A percentile compares a stretch with the other conserved stretches of the same genome.
phyloP scores from a whole-genome alignment of 768 basidiomycete species.

The Lyophyllum atratum region DNA sequence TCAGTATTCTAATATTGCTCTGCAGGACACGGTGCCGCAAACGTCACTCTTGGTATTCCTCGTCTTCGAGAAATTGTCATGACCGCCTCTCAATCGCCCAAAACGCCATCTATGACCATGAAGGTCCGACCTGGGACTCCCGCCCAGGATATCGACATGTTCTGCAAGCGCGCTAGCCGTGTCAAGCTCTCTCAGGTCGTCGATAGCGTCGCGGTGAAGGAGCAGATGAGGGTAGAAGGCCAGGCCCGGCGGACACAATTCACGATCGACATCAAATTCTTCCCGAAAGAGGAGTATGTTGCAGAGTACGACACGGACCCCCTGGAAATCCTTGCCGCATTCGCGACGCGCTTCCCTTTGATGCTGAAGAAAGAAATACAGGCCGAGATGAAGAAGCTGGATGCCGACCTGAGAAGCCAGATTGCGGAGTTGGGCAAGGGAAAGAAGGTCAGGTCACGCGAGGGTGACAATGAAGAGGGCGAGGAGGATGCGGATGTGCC shows the following conservation, averaged over 20 bases:
- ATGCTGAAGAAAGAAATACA: conserved; percentile 85
- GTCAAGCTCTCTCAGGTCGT: conserved; percentile 88
- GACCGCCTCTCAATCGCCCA: conserved; percentile 95
- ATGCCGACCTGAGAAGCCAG: conserved; percentile 76
- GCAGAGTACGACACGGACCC: conserved; percentile 80
- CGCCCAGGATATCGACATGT: conserved; percentile 60
- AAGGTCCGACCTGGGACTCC: conserved; percentile 56
- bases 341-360: conserved; percentile 76
- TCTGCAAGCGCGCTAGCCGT: conserved; percentile 88
- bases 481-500: conserved; percentile 41
- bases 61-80: conserved; percentile 98
- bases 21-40: conserved; percentile 95
- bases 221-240: conserved; percentile 67
- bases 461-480: conserved; percentile 54
- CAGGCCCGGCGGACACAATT: conserved; percentile 77
- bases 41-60: conserved; percentile 98
- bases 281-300: conserved; percentile 80
- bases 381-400: conserved; percentile 82
- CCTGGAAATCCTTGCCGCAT: conserved; percentile 69
- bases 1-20: conserved; percentile 2
- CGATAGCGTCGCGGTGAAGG: conserved; percentile 79
- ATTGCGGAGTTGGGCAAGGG: conserved; percentile 86
- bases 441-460: conserved; percentile 46
- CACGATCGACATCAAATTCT: conserved; percentile 81
- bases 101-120: conserved; percentile 97